Conservation (phyloP, 345 rosid species). For the Erysimum cheiranthoides region DNA sequence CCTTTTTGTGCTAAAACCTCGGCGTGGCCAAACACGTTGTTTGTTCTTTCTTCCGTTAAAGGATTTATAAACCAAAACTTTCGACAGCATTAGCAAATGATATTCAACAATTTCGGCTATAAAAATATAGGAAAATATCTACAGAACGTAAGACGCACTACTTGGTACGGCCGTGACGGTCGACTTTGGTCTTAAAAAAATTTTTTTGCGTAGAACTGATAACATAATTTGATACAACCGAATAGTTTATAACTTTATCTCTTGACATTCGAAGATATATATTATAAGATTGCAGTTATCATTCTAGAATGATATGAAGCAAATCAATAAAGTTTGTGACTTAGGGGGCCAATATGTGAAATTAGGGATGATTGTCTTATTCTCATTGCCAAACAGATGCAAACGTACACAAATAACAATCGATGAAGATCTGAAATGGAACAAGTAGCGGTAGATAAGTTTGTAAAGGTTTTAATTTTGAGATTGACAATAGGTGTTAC, state of each 20-base stretch:
- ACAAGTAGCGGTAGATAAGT: not conserved
- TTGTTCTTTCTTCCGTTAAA: constrained; percentile 11
- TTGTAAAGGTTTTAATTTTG: not conserved
- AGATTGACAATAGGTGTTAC: constrained; percentile 21
- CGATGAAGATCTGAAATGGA: not conserved
- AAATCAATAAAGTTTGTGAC: not conserved
- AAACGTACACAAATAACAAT: not conserved
- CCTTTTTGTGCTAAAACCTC: constrained; percentile 26
- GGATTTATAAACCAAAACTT: constrained; percentile 3
- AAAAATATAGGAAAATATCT: not conserved
- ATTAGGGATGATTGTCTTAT: not conserved
- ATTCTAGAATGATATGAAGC: constrained; percentile 17
- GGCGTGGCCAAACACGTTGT: constrained; percentile 40
- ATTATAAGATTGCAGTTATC: not conserved
- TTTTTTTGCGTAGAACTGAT: constrained; percentile 15
- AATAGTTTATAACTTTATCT: constrained; percentile 28
- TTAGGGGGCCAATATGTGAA: not conserved
- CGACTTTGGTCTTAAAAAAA: constrained; percentile 13
- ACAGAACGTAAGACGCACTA: constrained; percentile 38
- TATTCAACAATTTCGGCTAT: constrained; percentile 42
- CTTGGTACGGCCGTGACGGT: constrained; percentile 35
- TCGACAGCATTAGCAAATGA: constrained; percentile 1
- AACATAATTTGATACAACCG: constrained; percentile 5
- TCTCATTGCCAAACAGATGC: not conserved
- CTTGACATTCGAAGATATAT: constrained; percentile 21